Evolutionary conservation across 768 basidiomycete genomes (phyloP), one percentile per base, ranked within the genome.

Genomic region (Russula griseocarnosa): DNA sequence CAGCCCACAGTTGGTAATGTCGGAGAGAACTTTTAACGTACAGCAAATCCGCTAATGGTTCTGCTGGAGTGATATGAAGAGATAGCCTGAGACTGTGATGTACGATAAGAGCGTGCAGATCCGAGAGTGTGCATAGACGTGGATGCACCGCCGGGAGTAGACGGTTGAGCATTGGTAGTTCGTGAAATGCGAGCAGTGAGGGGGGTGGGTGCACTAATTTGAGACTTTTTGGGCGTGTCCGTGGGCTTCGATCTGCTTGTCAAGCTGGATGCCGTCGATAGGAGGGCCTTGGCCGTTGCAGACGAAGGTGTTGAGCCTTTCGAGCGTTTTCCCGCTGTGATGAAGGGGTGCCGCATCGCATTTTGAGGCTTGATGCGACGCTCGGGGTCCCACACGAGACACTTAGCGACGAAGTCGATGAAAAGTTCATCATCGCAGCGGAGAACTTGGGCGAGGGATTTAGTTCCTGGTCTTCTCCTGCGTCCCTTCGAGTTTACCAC

Each of bases 351-450:
- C 26, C 94, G 86, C 78, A 98, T 74, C 0, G 96, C 96, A 11
- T 89, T 83, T 69, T 94, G 90, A 5, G 96, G 96, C 74, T 97
- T 98, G 73, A 99, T 82, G 36, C 97, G 84, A 56, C 92, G 84
- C 70, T 98, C 96, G 10, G 97, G 97, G 77, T 99, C 97, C 95
- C 95, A 99, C 32, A 91, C 82, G n/a, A 99, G 81, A 76, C 97
- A 99, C 74, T 96, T 98, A 1, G 91, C 82, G 67, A 98, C 89
- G 74, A 99, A 99, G 76, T 99, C 97, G 61, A 99, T 81, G 69
- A 99, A 98, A 50, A 91, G 86, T 63, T 96, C 93, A 72, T 98
- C 97, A 63, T 94, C 92, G 71, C 88, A 92, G 61, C 92, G 86
- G 55, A 99, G 81, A 46, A 95, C 94, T 71, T 93, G 88, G 18